These are phyloP conservation scores for Trichosporon faecale DNA, from an alignment of 1,284 basidiomycete genomes.

Conservation along the genomic window DNA sequence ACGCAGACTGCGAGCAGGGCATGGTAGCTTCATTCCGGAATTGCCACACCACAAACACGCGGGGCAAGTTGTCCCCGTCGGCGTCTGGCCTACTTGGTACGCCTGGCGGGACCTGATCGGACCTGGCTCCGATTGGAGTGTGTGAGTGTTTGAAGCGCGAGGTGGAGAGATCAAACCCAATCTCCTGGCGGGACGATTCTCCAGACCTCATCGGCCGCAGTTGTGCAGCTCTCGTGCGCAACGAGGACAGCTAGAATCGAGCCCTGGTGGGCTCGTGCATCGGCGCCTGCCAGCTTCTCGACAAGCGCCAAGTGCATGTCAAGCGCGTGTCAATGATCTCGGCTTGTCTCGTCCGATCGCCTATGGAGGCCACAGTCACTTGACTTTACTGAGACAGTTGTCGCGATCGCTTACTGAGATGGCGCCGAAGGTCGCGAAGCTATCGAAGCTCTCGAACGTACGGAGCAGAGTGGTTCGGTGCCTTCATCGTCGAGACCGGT, in stretches of 20 bases:
- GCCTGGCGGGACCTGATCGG: neutral
- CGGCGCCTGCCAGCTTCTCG: neutral
- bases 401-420: neutral
- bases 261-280: neutral
- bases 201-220: neutral
- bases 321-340: neutral
- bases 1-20: neutral
- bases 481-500: neutral
- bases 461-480: neutral
- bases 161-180: neutral
- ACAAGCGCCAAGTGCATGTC: neutral
- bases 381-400: neutral
- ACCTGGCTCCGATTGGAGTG: neutral
- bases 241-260: neutral
- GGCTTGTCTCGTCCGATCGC: neutral
- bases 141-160: neutral
- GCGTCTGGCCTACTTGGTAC: neutral
- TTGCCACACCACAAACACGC: neutral
- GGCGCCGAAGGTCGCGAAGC: neutral
- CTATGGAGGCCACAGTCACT: neutral
- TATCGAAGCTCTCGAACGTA: neutral
- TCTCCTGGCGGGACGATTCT: slow-evolving; percentile 1
- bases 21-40: neutral
- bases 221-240: neutral
- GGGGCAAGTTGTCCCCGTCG: neutral